A percentile compares a stretch with the other conserved stretches of the same genome.
These are phyloP conservation scores for Collybia sp. DNA, from an alignment of 768 basidiomycete genomes.

Conservation along the genomic window DNA sequence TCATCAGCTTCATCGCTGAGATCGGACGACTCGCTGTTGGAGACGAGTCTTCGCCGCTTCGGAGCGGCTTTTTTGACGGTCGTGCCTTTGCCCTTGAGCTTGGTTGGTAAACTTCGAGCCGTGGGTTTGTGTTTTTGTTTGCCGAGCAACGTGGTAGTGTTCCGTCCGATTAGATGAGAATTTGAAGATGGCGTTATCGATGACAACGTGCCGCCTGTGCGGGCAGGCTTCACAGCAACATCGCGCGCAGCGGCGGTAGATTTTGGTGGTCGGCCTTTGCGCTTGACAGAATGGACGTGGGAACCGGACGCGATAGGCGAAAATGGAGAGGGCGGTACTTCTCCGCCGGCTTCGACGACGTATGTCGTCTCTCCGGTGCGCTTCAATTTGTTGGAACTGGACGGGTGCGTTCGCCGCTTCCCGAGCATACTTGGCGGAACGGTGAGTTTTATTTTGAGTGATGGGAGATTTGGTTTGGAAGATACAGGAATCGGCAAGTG, in stretches of 20 bases:
- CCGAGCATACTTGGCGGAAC: slow-evolving; percentile 53
- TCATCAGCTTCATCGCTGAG: slow-evolving; percentile 32
- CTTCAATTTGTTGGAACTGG: slow-evolving; percentile 22
- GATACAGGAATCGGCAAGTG: slow-evolving; percentile 26
- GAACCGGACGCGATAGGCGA: slow-evolving; percentile 9
- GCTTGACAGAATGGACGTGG: slow-evolving; percentile 26
- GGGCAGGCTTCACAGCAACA: slow-evolving; percentile 14
- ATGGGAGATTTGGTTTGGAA: slow-evolving; percentile 22
- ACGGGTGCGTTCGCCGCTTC: slow-evolving; percentile 25
- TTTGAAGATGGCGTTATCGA: slow-evolving; percentile 8
- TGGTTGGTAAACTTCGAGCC: slow-evolving; percentile 13
- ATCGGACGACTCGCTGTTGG: slow-evolving; percentile 25
- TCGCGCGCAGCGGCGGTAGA: slow-evolving; percentile 29
- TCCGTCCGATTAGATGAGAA: slow-evolving; percentile 6
- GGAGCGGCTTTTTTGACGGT: slow-evolving; percentile 21
- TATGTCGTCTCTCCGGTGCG: slow-evolving; percentile 28
- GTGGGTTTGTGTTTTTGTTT: slow-evolving; percentile 15
- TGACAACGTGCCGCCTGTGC: slow-evolving; percentile 12
- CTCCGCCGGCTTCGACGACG: slow-evolving; percentile 34
- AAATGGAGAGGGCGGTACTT: slow-evolving; percentile 13
- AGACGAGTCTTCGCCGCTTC: slow-evolving; percentile 30
- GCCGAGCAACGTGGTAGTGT: slow-evolving; percentile 10
- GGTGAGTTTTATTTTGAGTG: slow-evolving; percentile 73
- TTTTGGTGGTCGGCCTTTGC: slow-evolving; percentile 57
- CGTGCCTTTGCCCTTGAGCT: slow-evolving; percentile 21